phyloP scores from a whole-genome alignment of 164 flowering plant genomes.

The Euptelea pleiosperma region DNA sequence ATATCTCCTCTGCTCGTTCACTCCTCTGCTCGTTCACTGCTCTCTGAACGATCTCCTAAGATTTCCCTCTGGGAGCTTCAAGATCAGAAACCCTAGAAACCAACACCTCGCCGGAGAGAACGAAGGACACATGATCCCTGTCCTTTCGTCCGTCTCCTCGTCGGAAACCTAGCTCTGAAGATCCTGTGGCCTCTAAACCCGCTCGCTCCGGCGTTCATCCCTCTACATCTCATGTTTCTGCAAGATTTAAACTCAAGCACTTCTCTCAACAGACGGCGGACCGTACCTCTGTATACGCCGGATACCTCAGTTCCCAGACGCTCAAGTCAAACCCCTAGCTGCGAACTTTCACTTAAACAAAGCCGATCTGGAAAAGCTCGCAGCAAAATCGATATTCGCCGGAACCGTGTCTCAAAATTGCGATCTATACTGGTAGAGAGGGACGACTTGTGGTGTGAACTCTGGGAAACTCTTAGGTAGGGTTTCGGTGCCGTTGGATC shows the following conservation, averaged over 20 bases:
- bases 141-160: conserved; percentile 49
- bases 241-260: conserved; percentile 37
- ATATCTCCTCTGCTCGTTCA: background rate
- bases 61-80: no score
- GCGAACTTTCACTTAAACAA: conserved; percentile 68
- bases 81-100: background rate
- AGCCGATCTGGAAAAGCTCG: conserved; percentile 52
- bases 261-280: conserved; percentile 35
- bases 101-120: background rate
- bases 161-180: conserved; percentile 50
- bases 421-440: conserved; percentile 72
- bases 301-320: conserved; percentile 30
- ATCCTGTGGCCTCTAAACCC: conserved; percentile 39
- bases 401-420: conserved; percentile 39
- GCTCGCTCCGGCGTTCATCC: conserved; percentile 34
- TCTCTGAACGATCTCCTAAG: background rate
- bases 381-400: conserved; percentile 42
- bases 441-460: conserved; percentile 65
- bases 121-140: conserved; percentile 50
- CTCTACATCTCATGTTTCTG: conserved; percentile 36
- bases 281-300: conserved; percentile 28
- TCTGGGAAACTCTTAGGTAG: conserved; percentile 73
- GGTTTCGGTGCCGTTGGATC: conserved; percentile 60
- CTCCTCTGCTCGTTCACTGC: background rate
- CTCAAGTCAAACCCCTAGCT: conserved; percentile 28